Percentiles rank a stretch among this genome's conserved stretches.
Evolutionary conservation across 2,329 filamentous ascomycete genomes (phyloP).

Genomic region (Fusarium bulbicola): DNA sequence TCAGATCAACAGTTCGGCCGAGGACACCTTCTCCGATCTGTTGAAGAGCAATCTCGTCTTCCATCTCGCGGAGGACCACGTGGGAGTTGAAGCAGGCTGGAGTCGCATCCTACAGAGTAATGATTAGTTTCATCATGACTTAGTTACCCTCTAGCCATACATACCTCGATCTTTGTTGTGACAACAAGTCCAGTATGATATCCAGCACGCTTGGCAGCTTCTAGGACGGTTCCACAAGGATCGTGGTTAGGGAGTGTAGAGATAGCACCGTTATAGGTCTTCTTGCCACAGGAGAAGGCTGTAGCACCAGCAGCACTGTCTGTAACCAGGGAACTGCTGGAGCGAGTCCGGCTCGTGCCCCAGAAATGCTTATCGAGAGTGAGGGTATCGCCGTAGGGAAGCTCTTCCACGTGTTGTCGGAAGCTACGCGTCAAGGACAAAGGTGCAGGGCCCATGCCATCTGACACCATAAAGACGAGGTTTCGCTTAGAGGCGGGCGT

Average conservation of each 20-base stretch:
- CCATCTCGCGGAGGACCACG: slow-evolving; percentile 79
- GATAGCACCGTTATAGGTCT: slow-evolving; percentile 98
- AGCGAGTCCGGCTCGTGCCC: slow-evolving; percentile 87
- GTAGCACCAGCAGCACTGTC: slow-evolving; percentile 98
- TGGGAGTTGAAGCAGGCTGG: slow-evolving; percentile 95
- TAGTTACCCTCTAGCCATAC: background rate
- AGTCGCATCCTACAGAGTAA: slow-evolving; percentile 85
- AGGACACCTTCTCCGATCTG: slow-evolving; percentile 89
- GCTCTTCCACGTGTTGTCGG: slow-evolving; percentile 77
- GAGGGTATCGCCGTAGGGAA: slow-evolving; percentile 80
- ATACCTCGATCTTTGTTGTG: slow-evolving; percentile 68
- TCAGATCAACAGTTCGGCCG: slow-evolving; percentile 87
- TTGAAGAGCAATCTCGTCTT: slow-evolving; percentile 92
- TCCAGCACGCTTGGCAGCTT: slow-evolving; percentile 90
- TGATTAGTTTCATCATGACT: background rate
- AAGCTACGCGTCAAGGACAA: slow-evolving; percentile 87
- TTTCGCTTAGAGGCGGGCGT: slow-evolving; percentile 78
- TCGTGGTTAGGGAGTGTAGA: slow-evolving; percentile 84
- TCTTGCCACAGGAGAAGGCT: slow-evolving; percentile 89
- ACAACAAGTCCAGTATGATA: slow-evolving; percentile 95
- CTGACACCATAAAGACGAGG: slow-evolving; percentile 98
- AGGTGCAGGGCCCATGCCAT: slow-evolving; percentile 96
- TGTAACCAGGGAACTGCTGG: slow-evolving; percentile 85
- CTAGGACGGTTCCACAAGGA: slow-evolving; percentile 90
- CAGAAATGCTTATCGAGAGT: slow-evolving; percentile 89